Conservation (phyloP, 2,329 filamentous ascomycete species). For the Ceratocystis ficicola region DNA sequence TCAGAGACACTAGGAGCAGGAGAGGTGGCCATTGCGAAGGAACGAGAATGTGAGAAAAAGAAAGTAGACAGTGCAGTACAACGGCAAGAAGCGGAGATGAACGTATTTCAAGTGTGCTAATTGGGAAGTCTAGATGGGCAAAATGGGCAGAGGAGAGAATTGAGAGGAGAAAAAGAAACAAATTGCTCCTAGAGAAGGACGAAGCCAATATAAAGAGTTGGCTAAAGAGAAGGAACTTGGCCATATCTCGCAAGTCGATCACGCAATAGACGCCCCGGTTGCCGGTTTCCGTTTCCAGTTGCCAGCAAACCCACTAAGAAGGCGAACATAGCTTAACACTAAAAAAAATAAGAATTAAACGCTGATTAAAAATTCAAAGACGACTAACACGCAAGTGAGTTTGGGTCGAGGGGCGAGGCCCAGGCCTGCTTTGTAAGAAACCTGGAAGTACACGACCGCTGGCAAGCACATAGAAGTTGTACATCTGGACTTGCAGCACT, state of each 20-base stretch:
- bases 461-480: not conserved
- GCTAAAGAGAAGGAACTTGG: slow-evolving; percentile 1
- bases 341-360: not conserved
- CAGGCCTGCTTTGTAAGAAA: not conserved
- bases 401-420: not conserved
- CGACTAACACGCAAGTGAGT: not conserved
- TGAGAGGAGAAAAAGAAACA: slow-evolving; percentile 14
- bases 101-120: not conserved
- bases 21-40: slow-evolving; percentile 19
- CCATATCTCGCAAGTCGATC: slow-evolving; percentile 2
- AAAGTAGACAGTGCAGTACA: slow-evolving; percentile 14
- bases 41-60: not conserved
- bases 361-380: not conserved
- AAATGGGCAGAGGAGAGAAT: slow-evolving; percentile 3
- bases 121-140: not conserved
- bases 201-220: not conserved
- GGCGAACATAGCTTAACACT: not conserved
- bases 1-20: slow-evolving; percentile 18
- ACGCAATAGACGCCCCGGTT: slow-evolving; percentile 12
- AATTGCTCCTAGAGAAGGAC: not conserved
- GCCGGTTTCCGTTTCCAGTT: slow-evolving; percentile 2
- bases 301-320: not conserved
- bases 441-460: not conserved
- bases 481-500: not conserved
- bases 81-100: not conserved